Evolutionary conservation across 306 rosid species (phyloP).

Genomic region (Cicer judaicum): DNA sequence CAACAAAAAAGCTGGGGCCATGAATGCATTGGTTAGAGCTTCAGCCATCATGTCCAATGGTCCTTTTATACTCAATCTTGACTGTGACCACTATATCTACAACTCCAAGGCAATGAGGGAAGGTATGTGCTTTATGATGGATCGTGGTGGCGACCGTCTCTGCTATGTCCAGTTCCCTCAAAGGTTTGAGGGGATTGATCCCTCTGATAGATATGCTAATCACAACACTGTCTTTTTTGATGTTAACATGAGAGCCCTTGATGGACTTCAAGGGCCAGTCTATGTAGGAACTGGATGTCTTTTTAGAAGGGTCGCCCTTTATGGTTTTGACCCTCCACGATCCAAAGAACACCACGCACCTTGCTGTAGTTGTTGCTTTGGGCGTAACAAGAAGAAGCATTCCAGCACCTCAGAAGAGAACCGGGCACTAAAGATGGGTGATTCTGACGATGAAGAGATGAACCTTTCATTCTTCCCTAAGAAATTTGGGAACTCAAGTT

Average conservation of each 20-base stretch:
- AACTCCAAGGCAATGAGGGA: slow-evolving; percentile 95
- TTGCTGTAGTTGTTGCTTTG: slow-evolving; percentile 78
- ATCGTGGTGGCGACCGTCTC: slow-evolving; percentile 94
- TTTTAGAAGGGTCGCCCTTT: slow-evolving; percentile 85
- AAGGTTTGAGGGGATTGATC: slow-evolving; percentile 97
- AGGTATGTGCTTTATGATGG: slow-evolving; percentile 99
- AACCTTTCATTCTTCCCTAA: slow-evolving; percentile 80
- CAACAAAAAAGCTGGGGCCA: slow-evolving; percentile 96
- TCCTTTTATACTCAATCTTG: slow-evolving; percentile 91
- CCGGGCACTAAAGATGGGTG: slow-evolving; percentile 82
- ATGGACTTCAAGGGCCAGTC: slow-evolving; percentile 96
- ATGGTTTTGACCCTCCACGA: slow-evolving; percentile 95
- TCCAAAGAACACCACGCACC: slow-evolving; percentile 71
- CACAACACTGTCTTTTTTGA: slow-evolving; percentile 98
- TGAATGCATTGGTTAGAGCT: slow-evolving; percentile 94
- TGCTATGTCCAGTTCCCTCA: slow-evolving; percentile 98
- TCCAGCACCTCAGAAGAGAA: slow-evolving; percentile 67
- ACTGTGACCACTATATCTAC: slow-evolving; percentile 89
- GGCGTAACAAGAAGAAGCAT: slow-evolving; percentile 57
- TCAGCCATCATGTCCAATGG: slow-evolving; percentile 96
- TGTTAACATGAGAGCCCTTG: slow-evolving; percentile 97
- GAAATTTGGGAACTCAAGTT: slow-evolving; percentile 86
- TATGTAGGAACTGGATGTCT: slow-evolving; percentile 98
- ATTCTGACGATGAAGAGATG: slow-evolving; percentile 87
- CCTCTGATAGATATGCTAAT: slow-evolving; percentile 96